A percentile compares a stretch with the other conserved stretches of the same genome.
These are phyloP conservation scores for Ananas comosus DNA, from an alignment of 176 grass and related monocot genomes.

Conservation along the genomic window DNA sequence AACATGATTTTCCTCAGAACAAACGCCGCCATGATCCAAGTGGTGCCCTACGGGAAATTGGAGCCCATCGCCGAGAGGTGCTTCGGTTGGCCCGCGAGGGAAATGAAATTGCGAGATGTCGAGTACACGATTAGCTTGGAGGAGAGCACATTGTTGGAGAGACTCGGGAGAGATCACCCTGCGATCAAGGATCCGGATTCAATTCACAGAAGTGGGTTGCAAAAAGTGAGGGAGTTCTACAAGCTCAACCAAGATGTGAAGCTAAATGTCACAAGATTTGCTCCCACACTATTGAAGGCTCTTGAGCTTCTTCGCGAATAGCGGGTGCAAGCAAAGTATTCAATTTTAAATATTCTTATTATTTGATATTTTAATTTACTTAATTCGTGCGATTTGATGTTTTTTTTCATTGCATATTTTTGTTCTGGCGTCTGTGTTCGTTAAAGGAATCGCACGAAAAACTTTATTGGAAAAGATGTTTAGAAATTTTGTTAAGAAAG, in stretches of 20 bases:
- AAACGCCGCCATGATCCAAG: slow-evolving; percentile 41
- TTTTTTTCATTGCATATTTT: too few species aligned
- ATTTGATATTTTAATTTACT: too few species aligned
- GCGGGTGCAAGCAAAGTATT: not conserved
- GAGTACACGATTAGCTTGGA: slow-evolving; percentile 37
- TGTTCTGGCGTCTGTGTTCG: too few species aligned
- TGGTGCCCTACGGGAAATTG: slow-evolving; percentile 51
- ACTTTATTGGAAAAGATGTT: too few species aligned
- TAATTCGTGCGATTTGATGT: too few species aligned
- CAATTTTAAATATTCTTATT: too few species aligned
- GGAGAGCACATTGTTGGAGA: slow-evolving; percentile 62
- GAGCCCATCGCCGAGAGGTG: slow-evolving; percentile 36
- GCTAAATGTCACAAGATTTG: slow-evolving; percentile 67
- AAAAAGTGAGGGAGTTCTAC: slow-evolving; percentile 42
- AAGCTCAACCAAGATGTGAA: slow-evolving; percentile 49
- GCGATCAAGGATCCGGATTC: slow-evolving; percentile 52
- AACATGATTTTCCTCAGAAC: slow-evolving; percentile 66
- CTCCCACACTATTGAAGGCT: slow-evolving; percentile 30
- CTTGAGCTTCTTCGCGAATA: slow-evolving; percentile 24
- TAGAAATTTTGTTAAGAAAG: too few species aligned
- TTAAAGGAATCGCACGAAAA: too few species aligned
- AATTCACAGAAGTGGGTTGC: slow-evolving; percentile 39
- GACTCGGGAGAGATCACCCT: slow-evolving; percentile 42
- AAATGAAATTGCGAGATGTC: slow-evolving; percentile 49
- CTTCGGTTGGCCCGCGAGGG: slow-evolving; percentile 32